Evolutionary conservation across 371 early-diverging fungal genomes (phyloP), one percentile per base, ranked within the genome.

Genomic region (Lichtheimia hyalospora): DNA sequence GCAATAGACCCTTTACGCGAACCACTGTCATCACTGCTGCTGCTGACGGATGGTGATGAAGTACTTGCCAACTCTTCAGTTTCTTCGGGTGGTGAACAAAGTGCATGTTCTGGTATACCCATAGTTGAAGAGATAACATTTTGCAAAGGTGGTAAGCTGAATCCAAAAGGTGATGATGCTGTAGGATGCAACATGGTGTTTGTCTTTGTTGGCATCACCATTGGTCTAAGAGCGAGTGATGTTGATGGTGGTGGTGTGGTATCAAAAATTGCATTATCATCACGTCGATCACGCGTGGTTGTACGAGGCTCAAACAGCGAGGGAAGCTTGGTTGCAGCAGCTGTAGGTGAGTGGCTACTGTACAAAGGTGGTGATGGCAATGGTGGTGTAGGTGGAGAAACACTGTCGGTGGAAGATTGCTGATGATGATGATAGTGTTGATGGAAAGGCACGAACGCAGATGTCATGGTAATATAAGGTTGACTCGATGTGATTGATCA

Each of bases 1-100:
- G 74, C 69, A 57, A 78, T 70, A 3, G 75, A 78, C 0, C 69
- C 73, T 52, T 73, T 70, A 23, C 73, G 69, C 34, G 34, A 34
- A 34, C 34, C 34, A 34, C 34, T 34, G 34, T 10, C 34, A 34
- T 34, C 34, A 34, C 34, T 34, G 10, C 10, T 34, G 10, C 34
- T 34, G 59, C 49, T 54, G 20, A 28, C 24, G 10, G 49, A 25
- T n/a, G 46, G 34, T 15, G 27, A 25, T 34, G 34, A 34, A 34
- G 34, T 10, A 10, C 34, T 34, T 14, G 15, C 28, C 21, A 39
- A n/a, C 41, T 61, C 61, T 41, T 61, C 61, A 14, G 43, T 27
- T 23, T 46, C 46, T 16, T 39, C 39, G 13, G 62, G 56, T 14
- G 62, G 56, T 14, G 59, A 49, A 25, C 34, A 53, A 12, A 53